Evolutionary conservation across 2,329 filamentous ascomycete genomes (phyloP), one percentile per base, ranked within the genome.

Genomic region (Cadophora sp.): DNA sequence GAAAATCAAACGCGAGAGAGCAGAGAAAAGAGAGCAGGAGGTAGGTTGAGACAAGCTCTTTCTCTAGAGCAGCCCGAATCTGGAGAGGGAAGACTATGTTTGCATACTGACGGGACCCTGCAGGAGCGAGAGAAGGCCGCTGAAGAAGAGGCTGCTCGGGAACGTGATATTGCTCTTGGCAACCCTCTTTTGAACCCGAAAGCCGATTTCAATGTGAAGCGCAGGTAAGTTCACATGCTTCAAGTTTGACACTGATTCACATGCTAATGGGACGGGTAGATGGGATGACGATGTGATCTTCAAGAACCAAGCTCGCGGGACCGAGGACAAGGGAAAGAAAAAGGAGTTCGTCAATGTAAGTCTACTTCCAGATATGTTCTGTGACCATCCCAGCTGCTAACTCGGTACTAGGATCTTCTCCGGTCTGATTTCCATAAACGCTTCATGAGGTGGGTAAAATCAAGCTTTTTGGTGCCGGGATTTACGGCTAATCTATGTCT

Each of bases 241-340:
- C 19, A 9, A 58, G 24, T 22, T 4, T 37, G 31, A 26, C 12
- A 4, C n/a, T 37, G n/a, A 9, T n/a, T 31, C 31, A 58, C 31
- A 34, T 46, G 24, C 48, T 48, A 37, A 61, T 53, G 1, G 22
- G 8, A 48, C 29, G 19, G 19, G 26, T 22, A 83, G 94, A 74
- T 99, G 96, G 96, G 96, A 99, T 75, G 96, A 99, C 76, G 96
- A 99, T 79, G 96, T 99, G 14, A 94, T 99, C 2, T 99, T 99
- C 83, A 98, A 97, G 84, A 99, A 99, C 80, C 96, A 99, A 82
- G 96, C 95, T 40, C 87, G 96, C 68, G 96, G 95, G 9, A 97
- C 94, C 0, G 95, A 98, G 77, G 93, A 97, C 71, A 94, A 91
- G 83, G 89, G 91, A 71, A 94, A 91, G 83, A 88, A 87, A 81